Evolutionary conservation across 2,329 filamentous ascomycete genomes (phyloP).

Genomic region (Orbilia brochopaga): DNA sequence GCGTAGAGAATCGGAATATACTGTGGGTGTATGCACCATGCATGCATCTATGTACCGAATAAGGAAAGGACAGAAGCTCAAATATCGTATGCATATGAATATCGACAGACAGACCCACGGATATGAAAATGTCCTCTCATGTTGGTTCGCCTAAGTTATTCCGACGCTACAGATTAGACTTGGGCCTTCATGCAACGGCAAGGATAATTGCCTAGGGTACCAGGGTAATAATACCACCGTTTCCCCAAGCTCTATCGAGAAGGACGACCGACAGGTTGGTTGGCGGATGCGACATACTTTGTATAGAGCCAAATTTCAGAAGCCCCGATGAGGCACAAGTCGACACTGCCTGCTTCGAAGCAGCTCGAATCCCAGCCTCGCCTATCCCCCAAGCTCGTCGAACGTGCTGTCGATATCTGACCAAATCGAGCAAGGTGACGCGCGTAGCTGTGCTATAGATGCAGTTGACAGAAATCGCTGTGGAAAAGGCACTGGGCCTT

Average conservation of each 20-base stretch:
- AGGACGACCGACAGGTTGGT: neutral
- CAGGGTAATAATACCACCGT: neutral
- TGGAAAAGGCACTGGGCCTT: neutral
- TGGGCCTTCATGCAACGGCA: neutral
- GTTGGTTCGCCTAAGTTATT: too few species aligned
- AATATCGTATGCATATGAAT: neutral
- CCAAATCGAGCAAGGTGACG: neutral
- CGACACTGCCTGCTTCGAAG: neutral
- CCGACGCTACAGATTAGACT: too few species aligned
- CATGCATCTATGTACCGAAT: slow-evolving; percentile 17
- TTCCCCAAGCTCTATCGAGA: neutral
- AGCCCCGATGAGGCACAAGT: neutral
- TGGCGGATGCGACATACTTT: neutral
- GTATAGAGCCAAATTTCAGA: neutral
- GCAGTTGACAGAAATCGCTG: neutral
- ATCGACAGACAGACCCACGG: too few species aligned
- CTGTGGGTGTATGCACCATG: slow-evolving; percentile 12
- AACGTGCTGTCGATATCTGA: neutral
- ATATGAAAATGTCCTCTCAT: too few species aligned
- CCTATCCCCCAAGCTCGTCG: neutral
- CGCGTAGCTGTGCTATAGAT: neutral
- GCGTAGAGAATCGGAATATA: slow-evolving; percentile 15
- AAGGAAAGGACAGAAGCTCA: slow-evolving; percentile 14
- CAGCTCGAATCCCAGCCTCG: neutral
- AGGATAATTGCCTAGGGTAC: neutral